A percentile compares a stretch with the other conserved stretches of the same genome.
phyloP scores from a whole-genome alignment of 177 flowering plant species.

The Telopea speciosissima region DNA sequence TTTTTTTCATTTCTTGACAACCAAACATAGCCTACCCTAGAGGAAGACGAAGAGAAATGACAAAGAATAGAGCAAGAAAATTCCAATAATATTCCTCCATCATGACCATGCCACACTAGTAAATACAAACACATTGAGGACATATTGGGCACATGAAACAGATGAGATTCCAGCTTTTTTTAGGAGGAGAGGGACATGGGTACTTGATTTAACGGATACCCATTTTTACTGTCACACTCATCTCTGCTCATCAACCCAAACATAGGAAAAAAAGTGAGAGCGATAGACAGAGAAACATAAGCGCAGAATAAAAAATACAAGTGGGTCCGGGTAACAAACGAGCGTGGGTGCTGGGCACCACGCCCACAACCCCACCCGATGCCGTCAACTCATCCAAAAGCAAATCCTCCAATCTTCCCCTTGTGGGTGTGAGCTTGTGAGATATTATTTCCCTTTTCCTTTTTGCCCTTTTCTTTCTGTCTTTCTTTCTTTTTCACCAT shows the following conservation, averaged over 20 bases:
- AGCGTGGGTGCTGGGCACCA: constrained; percentile 33
- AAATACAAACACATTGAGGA: neutral
- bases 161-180: neutral
- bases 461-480: neutral
- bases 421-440: too few relatives aligned
- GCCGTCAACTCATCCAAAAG: constrained; percentile 24
- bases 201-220: constrained; percentile 38
- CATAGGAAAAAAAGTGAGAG: too few relatives aligned
- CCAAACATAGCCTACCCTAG: too few relatives aligned
- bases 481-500: neutral
- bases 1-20: too few relatives aligned
- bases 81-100: neutral
- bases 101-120: neutral
- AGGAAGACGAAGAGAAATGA: neutral
- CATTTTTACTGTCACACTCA: neutral
- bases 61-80: neutral
- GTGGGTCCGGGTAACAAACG: constrained; percentile 21
- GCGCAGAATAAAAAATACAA: neutral
- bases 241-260: neutral
- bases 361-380: constrained; percentile 12
- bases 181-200: constrained; percentile 20
- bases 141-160: constrained; percentile 14
- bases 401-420: neutral
- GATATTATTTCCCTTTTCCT: neutral
- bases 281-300: neutral